Evolutionary conservation across 441 rosid species (phyloP).

Genomic region (Bocquillonia castaneifolia): DNA sequence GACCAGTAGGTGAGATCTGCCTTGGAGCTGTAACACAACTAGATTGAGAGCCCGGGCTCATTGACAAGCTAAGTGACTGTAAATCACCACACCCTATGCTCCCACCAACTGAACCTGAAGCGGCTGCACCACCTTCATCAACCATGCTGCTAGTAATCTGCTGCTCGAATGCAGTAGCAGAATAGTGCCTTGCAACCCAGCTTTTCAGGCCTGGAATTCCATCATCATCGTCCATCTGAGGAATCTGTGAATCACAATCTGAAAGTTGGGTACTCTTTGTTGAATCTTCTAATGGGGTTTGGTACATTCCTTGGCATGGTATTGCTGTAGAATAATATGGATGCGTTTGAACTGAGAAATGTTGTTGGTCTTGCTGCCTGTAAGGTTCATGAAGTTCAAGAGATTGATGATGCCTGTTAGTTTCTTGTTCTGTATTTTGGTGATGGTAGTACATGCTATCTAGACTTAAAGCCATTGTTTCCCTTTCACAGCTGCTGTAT

Average conservation of each 20-base stretch:
- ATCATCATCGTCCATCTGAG: slow-evolving; percentile 25
- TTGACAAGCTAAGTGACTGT: slow-evolving; percentile 62
- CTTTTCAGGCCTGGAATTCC: slow-evolving; percentile 36
- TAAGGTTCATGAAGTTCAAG: slow-evolving; percentile 36
- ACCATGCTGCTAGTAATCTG: slow-evolving; percentile 29
- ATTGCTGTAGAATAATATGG: slow-evolving; percentile 31
- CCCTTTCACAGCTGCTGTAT: slow-evolving; percentile 39
- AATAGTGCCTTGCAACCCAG: slow-evolving; percentile 45
- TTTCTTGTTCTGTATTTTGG: slow-evolving; percentile 32
- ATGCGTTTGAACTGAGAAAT: slow-evolving; percentile 31
- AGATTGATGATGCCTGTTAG: slow-evolving; percentile 36
- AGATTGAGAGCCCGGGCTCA: slow-evolving; percentile 79
- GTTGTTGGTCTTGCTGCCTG: slow-evolving; percentile 29
- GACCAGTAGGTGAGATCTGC: slow-evolving; percentile 46
- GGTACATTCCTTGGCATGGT: slow-evolving; percentile 35
- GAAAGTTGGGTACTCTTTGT: slow-evolving; percentile 33
- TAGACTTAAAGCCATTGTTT: slow-evolving; percentile 52
- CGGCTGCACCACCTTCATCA: slow-evolving; percentile 29
- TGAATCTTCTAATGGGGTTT: slow-evolving; percentile 30
- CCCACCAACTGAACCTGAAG: slow-evolving; percentile 27
- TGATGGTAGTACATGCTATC: slow-evolving; percentile 52
- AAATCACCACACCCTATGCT: slow-evolving; percentile 48
- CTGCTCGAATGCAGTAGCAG: slow-evolving; percentile 32
- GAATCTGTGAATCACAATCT: slow-evolving; percentile 32
- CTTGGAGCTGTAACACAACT: slow-evolving; percentile 53